Conservation (phyloP, 73 alveolate species). For the Paramecium bursaria region DNA sequence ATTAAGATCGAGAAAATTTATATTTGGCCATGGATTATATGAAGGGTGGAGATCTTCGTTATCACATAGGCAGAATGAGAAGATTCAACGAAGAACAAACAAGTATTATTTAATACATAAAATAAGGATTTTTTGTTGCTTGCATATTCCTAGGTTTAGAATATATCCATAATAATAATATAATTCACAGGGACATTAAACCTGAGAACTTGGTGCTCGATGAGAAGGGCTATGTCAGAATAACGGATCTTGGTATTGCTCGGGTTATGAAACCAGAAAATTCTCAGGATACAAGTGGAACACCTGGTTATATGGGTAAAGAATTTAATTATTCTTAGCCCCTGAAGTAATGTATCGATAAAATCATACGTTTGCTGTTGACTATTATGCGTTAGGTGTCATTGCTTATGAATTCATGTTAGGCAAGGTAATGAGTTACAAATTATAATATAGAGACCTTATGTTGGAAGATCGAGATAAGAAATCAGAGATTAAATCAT, state of each 20-base stretch:
- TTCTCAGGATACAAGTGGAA: slow-evolving; percentile 92
- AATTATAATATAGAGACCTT: slow-evolving; percentile 84
- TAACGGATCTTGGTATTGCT: slow-evolving; percentile 95
- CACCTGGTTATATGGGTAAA: slow-evolving; percentile 93
- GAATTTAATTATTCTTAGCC: slow-evolving; percentile 65
- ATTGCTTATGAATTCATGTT: slow-evolving; percentile 85
- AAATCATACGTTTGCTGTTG: slow-evolving; percentile 86
- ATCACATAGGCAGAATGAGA: slow-evolving; percentile 83
- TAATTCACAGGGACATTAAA: slow-evolving; percentile 81
- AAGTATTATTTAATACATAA: slow-evolving; percentile 66
- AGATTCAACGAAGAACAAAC: slow-evolving; percentile 92
- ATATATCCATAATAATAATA: slow-evolving; percentile 75
- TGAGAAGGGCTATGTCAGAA: slow-evolving; percentile 78
- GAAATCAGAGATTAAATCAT: slow-evolving; percentile 96
- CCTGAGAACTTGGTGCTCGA: slow-evolving; percentile 82
- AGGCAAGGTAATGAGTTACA: slow-evolving; percentile 70
- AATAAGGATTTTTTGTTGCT: slow-evolving; percentile 83
- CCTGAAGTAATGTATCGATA: slow-evolving; percentile 93
- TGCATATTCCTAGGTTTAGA: slow-evolving; percentile 78
- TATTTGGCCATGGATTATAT: slow-evolving; percentile 89
- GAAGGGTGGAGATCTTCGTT: slow-evolving; percentile 95
- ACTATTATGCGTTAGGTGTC: slow-evolving; percentile 86
- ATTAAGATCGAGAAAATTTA: slow-evolving; percentile 90
- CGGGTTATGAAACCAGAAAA: slow-evolving; percentile 91
- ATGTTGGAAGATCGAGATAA: slow-evolving; percentile 91